phyloP scores from a whole-genome alignment of 208 protist species.

The Perkinsela sp. region DNA sequence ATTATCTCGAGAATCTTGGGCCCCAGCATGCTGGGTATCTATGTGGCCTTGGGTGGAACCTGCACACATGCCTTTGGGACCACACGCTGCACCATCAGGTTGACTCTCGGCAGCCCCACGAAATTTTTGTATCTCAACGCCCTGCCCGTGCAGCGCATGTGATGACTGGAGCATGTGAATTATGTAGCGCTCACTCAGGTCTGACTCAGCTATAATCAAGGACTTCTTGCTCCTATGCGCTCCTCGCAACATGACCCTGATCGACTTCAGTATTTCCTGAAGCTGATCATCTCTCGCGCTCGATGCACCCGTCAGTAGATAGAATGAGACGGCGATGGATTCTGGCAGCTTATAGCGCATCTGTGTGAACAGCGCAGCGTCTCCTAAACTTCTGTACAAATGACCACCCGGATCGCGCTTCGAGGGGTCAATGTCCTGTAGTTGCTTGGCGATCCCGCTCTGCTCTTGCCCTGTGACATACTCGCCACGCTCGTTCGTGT shows the following conservation, averaged over 20 bases:
- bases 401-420: background rate
- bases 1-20: no score
- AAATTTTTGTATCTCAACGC: background rate
- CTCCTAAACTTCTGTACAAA: background rate
- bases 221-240: background rate
- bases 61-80: background rate
- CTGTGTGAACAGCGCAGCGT: background rate
- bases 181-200: background rate
- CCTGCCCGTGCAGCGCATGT: background rate
- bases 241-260: background rate
- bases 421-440: background rate
- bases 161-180: background rate
- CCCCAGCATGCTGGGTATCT: no score
- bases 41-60: background rate
- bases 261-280: background rate
- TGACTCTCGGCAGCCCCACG: background rate
- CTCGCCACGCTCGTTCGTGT: constrained; percentile 5
- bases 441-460: background rate
- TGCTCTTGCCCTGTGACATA: no score
- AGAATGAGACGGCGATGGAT: background rate
- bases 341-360: background rate
- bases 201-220: background rate
- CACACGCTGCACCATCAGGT: background rate
- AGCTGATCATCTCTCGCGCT: background rate
- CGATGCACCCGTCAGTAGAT: background rate